Evolutionary conservation across 768 basidiomycete genomes (phyloP), one percentile per base, ranked within the genome.

Genomic region (Candolleomyces aberdarensis): DNA sequence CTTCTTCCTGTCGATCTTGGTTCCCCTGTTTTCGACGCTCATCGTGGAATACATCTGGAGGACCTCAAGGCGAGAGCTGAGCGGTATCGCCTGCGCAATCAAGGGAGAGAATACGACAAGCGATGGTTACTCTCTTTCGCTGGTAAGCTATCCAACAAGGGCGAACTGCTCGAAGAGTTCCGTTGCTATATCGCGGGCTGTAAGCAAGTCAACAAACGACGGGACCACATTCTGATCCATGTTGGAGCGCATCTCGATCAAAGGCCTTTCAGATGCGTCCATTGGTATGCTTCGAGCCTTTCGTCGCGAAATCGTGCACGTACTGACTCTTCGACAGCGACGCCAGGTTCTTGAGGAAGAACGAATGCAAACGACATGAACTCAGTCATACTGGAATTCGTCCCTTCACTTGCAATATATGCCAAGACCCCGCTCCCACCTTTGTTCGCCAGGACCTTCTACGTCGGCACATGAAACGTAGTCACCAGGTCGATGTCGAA

Each of bases 331-430:
- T 52, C 19, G n/a, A 41, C 26, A 55, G 89, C 68, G 71, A 82
- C 3, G 77, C 85, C 60, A 77, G 84, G 13, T 91, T 90, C 74
- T 68, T 88, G 61, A 85, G 89, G 61, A 89, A 86, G 70, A 89
- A 91, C 66, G 88, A 91, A 69, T 88, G 86, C 75, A 89, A 88
- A 68, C 83, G 89, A 29, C 89, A 91, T 62, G 87, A 88, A 70
- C 77, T 83, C 14, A 85, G 83, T 61, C 88, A 91, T 66, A 81
- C 76, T 11, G 85, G 84, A 14, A 63, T 71, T 44, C 81, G 85
- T 61, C 88, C 88, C 7, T 88, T 82, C 63, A 73, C 75, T 20
- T 91, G 89, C 61, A 66, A 77, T 54, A 72, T 85, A 43, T 90
- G 88, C 58, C 74, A 78, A 7, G 65, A 64, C 32, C 74, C 74